phyloP scores from a whole-genome alignment of 177 flowering plant genomes.

The Vitis hybrid region DNA sequence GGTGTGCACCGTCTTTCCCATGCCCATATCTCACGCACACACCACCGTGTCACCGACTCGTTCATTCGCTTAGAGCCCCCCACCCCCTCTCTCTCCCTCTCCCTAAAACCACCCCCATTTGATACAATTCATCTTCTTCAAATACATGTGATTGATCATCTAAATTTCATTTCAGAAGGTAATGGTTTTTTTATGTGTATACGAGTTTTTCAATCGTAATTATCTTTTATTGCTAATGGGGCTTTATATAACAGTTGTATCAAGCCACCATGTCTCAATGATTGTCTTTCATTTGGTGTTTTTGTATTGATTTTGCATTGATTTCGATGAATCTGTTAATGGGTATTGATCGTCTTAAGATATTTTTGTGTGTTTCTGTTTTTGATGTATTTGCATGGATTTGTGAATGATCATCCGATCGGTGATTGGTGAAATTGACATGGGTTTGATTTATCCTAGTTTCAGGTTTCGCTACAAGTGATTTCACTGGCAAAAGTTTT shows the following conservation, averaged over 20 bases:
- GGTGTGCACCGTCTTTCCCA: conserved; percentile 9
- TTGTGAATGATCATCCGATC: not conserved
- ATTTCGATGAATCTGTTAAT: not conserved
- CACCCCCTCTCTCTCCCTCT: not conserved
- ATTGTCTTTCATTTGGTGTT: not conserved
- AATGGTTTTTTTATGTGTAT: not conserved
- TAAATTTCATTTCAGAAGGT: conserved; percentile 10
- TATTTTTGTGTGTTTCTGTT: not conserved
- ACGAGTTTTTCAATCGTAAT: not conserved
- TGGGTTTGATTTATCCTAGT: not conserved
- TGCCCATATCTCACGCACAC: not conserved
- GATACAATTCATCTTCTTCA: not conserved
- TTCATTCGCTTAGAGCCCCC: conserved; percentile 5
- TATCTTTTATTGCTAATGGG: not conserved
- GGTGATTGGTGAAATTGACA: not conserved
- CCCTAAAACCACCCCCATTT: not conserved
- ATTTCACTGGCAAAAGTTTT: not conserved
- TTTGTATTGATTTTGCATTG: conserved; percentile 3
- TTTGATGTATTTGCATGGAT: not conserved
- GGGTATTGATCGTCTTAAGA: conserved; percentile 5
- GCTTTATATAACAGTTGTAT: not conserved
- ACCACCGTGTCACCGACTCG: conserved; percentile 20
- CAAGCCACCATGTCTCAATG: not conserved
- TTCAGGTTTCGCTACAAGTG: not conserved
- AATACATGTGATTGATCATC: not conserved